Conservation (phyloP, 306 rosid genomes). For the Prinsepia uniflora region DNA sequence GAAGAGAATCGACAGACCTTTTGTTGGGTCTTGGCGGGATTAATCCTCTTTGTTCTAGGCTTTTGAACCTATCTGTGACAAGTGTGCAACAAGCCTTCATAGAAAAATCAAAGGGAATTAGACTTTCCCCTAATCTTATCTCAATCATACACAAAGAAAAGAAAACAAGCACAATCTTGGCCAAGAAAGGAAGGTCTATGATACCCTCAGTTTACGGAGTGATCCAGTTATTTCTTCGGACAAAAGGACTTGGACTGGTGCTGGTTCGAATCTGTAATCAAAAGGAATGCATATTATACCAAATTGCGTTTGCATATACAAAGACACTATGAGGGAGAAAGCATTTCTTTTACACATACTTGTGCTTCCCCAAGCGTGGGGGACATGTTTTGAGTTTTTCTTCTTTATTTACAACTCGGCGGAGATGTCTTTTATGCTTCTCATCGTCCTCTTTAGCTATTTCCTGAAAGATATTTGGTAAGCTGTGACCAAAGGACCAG, state of each 20-base stretch:
- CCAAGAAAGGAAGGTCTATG: background rate
- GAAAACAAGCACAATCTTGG: background rate
- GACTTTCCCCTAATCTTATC: conserved; percentile 9
- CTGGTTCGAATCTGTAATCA: conserved; percentile 71
- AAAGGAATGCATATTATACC: conserved; percentile 1
- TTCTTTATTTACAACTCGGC: conserved; percentile 65
- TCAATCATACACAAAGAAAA: background rate
- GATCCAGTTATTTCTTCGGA: conserved; percentile 88
- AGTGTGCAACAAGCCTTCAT: conserved; percentile 80
- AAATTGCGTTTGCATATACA: background rate
- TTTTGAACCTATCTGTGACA: conserved; percentile 74
- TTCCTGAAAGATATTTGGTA: conserved; percentile 62
- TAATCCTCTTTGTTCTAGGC: conserved; percentile 87
- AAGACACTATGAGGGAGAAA: background rate
- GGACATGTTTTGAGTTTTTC: conserved; percentile 69
- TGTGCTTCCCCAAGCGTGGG: conserved; percentile 84
- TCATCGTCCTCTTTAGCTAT: conserved; percentile 71
- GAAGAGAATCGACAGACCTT: conserved; percentile 44
- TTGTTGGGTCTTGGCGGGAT: conserved; percentile 54
- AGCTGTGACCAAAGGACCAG: conserved; percentile 36
- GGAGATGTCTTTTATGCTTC: conserved; percentile 51
- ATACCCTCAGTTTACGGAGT: conserved; percentile 79
- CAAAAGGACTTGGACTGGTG: conserved; percentile 79
- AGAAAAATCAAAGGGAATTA: conserved; percentile 19
- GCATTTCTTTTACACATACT: conserved; percentile 38